Evolutionary conservation across 495 filamentous ascomycete genomes (phyloP).

Genomic region (Tuber aestivum): DNA sequence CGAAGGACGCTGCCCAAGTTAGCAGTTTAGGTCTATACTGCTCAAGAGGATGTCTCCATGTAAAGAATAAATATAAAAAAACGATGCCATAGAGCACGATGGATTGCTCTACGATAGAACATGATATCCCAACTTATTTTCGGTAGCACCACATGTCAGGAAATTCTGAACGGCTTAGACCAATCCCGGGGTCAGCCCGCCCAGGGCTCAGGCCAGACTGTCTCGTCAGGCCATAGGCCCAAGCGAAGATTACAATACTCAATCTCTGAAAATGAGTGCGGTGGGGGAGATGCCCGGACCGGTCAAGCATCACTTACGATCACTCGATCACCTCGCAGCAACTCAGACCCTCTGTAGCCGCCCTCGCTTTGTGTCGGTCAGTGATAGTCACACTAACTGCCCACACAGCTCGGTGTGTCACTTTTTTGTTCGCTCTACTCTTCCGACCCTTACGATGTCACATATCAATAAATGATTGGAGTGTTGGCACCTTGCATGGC

Average conservation of each 20-base stretch:
- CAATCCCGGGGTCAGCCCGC: not conserved
- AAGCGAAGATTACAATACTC: not conserved
- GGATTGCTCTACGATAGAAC: not conserved
- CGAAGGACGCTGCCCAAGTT: not conserved
- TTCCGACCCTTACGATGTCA: not conserved
- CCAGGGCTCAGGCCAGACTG: not conserved
- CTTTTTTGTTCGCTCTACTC: not conserved
- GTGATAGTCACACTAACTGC: not conserved
- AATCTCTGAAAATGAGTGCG: not conserved
- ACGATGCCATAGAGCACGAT: not conserved
- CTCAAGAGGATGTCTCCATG: not conserved
- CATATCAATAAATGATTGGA: not conserved
- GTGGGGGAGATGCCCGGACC: not conserved
- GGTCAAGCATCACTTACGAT: not conserved
- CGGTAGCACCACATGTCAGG: not conserved
- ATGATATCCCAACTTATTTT: not conserved
- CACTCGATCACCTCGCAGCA: not conserved
- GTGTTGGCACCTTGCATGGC: not conserved
- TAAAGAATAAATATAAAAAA: not conserved
- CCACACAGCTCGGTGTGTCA: not conserved
- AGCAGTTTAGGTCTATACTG: not conserved
- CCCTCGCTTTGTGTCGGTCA: not conserved
- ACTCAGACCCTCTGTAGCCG: not conserved
- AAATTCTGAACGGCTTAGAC: not conserved
- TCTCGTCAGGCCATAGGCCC: not conserved